These are phyloP conservation scores for Golubevia sp. DNA, from an alignment of 1,284 basidiomycete genomes.

Conservation along the genomic window DNA sequence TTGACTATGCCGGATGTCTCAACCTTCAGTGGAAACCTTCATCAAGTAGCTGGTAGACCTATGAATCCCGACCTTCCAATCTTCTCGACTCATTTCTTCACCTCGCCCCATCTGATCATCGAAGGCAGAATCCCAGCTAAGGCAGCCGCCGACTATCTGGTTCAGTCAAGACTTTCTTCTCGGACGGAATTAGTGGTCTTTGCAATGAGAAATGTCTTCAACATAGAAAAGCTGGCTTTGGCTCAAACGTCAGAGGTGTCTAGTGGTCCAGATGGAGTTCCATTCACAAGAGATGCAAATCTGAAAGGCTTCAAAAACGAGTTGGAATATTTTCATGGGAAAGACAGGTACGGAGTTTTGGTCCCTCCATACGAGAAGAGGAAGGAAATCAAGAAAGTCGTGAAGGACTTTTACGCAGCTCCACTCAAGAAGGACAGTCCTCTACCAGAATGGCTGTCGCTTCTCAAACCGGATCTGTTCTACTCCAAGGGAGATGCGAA, in stretches of 20 bases:
- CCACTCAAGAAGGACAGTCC: constrained; percentile 34
- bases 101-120: constrained; percentile 27
- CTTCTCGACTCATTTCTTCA: constrained; percentile 18
- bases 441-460: constrained; percentile 48
- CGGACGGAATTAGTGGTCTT: constrained; percentile 47
- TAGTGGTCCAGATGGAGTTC: constrained; percentile 2
- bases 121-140: constrained; percentile 51
- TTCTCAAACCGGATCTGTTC: constrained; percentile 28
- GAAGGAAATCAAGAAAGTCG: constrained; percentile 8
- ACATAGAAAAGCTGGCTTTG: constrained; percentile 1
- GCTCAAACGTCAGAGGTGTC: neutral
- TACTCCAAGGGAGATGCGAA: constrained; percentile 18
- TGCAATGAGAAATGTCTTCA: constrained; percentile 25
- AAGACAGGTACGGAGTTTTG: constrained; percentile 46
- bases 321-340: constrained; percentile 23
- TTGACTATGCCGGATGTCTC: constrained; percentile 51
- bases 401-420: constrained; percentile 58
- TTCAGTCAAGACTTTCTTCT: constrained; percentile 35
- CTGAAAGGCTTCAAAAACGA: constrained; percentile 17
- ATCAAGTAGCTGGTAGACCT: constrained; percentile 32
- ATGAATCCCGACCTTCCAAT: too few species aligned
- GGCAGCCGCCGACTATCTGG: constrained; percentile 46
- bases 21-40: constrained; percentile 42
- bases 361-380: constrained; percentile 17
- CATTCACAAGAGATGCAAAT: constrained; percentile 9